These are phyloP conservation scores for Sporisorium sorghi DNA, from an alignment of 1,284 basidiomycete genomes.

Conservation along the genomic window DNA sequence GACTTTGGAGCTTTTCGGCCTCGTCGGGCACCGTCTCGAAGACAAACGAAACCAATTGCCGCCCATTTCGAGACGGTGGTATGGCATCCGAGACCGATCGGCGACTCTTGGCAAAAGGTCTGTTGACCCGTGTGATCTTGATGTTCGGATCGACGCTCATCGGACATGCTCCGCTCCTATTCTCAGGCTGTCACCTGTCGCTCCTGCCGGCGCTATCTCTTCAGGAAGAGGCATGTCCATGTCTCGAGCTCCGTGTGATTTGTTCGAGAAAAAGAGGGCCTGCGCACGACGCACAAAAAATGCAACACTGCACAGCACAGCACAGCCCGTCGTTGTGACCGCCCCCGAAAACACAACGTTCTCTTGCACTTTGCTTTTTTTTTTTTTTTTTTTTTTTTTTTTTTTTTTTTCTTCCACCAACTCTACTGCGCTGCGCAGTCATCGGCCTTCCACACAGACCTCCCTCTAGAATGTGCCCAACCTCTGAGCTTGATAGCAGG, in stretches of 20 bases:
- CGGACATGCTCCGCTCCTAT: background rate
- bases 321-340: no score
- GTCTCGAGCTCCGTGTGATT: background rate
- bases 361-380: no score
- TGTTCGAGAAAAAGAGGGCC: background rate
- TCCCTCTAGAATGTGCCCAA: no score
- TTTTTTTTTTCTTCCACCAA: no score
- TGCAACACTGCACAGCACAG: background rate
- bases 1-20: no score
- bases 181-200: background rate
- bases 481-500: no score
- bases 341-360: no score
- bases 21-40: background rate
- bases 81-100: constrained; percentile 4
- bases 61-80: background rate
- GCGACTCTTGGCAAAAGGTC: constrained; percentile 7
- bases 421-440: no score
- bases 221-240: no score
- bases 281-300: background rate
- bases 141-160: background rate
- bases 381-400: no score
- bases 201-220: background rate
- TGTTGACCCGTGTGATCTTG: background rate
- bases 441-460: no score
- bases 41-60: no score